Evolutionary conservation across 2,329 filamentous ascomycete species (phyloP), one percentile per base, ranked within the genome.

Genomic region (Parascedosporium putredinis): DNA sequence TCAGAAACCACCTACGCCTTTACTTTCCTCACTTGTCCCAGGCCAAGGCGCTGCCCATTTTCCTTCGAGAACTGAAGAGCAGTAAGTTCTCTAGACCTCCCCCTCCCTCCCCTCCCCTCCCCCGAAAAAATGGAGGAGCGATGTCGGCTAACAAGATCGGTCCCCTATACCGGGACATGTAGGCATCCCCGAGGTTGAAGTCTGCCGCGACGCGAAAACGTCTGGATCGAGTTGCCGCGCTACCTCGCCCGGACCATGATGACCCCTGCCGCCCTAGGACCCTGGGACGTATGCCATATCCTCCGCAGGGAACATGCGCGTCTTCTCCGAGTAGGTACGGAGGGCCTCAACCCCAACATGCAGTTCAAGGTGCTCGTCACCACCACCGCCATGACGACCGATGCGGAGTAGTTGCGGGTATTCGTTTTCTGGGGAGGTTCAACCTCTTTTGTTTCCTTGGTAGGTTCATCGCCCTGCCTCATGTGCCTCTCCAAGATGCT

Each of bases 211-310:
- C n/a, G 6, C 7, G n/a, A 20, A 20, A 20, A n/a, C n/a, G n/a
- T n/a, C n/a, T 42, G 38, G 38, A 20, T 42, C 38, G 38, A 42
- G 38, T 5, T 42, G 16, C 38, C 38, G n/a, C n/a, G n/a, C n/a
- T n/a, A n/a, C n/a, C 1, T 20, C 1, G 10, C 1, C 6, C n/a
- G 6, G 16, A 8, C 8, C 7, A 20, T 2, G 10, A 8, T 5
- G 4, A 20, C 23, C 38, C 5, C 23, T 10, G 8, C 20, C 20
- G 3, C 7, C 5, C 1, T 20, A 10, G 38, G 38, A 10, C 38
- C 38, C 16, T 42, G 20, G 38, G 4, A 12, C n/a, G 8, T 20
- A 10, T 10, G 7, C 20, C 5, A 42, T 3, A 16, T 42, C 10
- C 38, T 42, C 38, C 4, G 4, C 10, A 10, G 23, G 7, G 38